Base-by-base conservation (phyloP, 2,329 filamentous ascomycete species). In the Beauveria australis region DNA sequence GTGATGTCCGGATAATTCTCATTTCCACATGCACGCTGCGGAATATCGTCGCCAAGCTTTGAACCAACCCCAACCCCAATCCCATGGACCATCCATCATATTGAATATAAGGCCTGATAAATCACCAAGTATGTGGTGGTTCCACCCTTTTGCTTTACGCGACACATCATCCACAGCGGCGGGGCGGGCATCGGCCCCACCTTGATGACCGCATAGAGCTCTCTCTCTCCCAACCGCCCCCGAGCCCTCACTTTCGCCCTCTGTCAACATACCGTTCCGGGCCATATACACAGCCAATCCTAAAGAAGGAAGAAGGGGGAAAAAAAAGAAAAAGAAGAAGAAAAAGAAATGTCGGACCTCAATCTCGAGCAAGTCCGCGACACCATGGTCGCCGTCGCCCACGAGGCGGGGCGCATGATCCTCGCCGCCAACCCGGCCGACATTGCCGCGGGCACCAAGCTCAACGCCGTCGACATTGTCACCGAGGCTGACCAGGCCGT, bases 401-500 rank as follows among this genome's bases (percentile, higher is more conserved):
- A 82, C 64, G 81, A 83, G 72, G 86, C 86, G n/a, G 86, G 86
- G 65, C 72, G 75, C 61, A 86, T 85, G 81, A 88, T 88, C 65
- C 72, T 84, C 56, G 75, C 76, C 1, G 85, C 86, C 40, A 84
- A 85, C 64, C 84, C 84, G 0, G 79, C 79, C 49, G 78, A 81
- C 65, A 79, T 84, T 47, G 76, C 78, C 57, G 79, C 78, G 16
- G 84, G 78, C 53, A 86, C 80, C 40, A 89, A 89, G 74, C 77
- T 86, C 67, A 89, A 88, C 70, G 86, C 86, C 59, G 83, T 83
- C 67, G 86, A 89, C 69, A 82, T 89, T 55, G 86, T 89, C 47
- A 89, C 86, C 26, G 86, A 88, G 69, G 82, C 83, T 22, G 86
- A 89, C 74, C 79, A 84, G 69, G 84, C 82, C 14, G 84, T 89